A percentile compares a stretch with the other conserved stretches of the same genome.
Evolutionary conservation across 768 basidiomycete species (phyloP).

Genomic region (Russula sp.): DNA sequence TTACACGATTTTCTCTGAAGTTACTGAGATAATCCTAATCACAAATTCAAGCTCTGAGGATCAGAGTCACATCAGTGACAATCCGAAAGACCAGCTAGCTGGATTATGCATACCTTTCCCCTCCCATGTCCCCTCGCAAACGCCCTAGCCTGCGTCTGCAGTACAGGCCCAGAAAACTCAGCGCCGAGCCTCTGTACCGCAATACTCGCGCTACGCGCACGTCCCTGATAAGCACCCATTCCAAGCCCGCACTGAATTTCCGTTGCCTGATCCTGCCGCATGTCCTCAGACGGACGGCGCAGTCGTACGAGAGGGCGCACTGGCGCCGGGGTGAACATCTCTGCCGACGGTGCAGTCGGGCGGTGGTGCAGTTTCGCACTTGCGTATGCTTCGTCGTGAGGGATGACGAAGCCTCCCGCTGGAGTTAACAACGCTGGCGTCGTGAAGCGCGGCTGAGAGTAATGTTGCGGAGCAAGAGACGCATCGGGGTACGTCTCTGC

Average conservation of each 20-base stretch:
- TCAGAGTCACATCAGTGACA: background rate
- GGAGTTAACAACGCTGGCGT: background rate
- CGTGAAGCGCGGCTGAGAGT: background rate
- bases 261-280: background rate
- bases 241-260: background rate
- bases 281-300: constrained; percentile 4
- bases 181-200: constrained; percentile 6
- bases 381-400: constrained; percentile 17
- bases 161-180: background rate
- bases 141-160: background rate
- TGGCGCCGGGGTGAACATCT: constrained; percentile 5
- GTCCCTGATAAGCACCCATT: background rate
- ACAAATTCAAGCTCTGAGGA: constrained; percentile 15
- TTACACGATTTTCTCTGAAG: background rate
- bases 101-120: constrained; percentile 12
- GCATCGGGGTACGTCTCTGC: background rate
- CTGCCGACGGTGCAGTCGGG: constrained; percentile 1
- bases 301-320: background rate
- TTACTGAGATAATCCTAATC: background rate
- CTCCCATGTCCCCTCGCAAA: constrained; percentile 14
- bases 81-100: no score
- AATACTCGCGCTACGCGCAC: constrained; percentile 15
- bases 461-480: background rate
- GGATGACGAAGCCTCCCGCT: constrained; percentile 1
- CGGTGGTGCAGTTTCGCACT: constrained; percentile 13